These are phyloP conservation scores for Vanilla planifolia DNA, from an alignment of 106 monocot genomes.

Conservation along the genomic window DNA sequence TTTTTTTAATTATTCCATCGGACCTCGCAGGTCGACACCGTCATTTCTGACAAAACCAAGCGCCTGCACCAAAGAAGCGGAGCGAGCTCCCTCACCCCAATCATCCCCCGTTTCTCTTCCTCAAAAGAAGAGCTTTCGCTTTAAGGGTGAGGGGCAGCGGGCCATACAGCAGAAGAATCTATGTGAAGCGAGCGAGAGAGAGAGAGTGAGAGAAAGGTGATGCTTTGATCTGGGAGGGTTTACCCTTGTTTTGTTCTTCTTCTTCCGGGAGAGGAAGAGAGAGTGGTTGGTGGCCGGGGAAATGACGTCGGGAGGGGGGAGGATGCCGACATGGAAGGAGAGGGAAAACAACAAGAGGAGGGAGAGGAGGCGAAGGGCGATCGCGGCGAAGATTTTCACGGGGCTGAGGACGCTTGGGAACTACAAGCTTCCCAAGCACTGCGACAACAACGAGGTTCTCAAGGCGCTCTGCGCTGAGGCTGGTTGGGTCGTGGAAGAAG, in stretches of 20 bases:
- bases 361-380: slow-evolving; percentile 62
- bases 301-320: slow-evolving; percentile 43
- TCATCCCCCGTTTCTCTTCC: neutral
- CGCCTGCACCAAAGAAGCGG: neutral
- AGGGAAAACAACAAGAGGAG: slow-evolving; percentile 83
- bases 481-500: slow-evolving; percentile 67
- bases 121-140: slow-evolving; percentile 7
- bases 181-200: neutral
- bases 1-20: neutral
- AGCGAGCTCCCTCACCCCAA: slow-evolving; percentile 5
- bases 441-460: slow-evolving; percentile 81
- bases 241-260: neutral
- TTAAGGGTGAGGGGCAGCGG: neutral
- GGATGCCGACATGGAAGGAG: slow-evolving; percentile 81
- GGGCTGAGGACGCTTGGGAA: slow-evolving; percentile 50
- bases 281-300: too few relatives aligned
- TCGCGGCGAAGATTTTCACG: slow-evolving; percentile 69
- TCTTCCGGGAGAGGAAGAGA: neutral
- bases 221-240: neutral
- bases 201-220: neutral
- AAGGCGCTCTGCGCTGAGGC: slow-evolving; percentile 69
- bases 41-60: slow-evolving; percentile 1
- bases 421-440: slow-evolving; percentile 73
- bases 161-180: slow-evolving; percentile 5
- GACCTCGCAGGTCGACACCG: neutral